Evolutionary conservation across 2,329 filamentous ascomycete genomes (phyloP), one percentile per base, ranked within the genome.

Genomic region (Pseudogymnoascus sp.): DNA sequence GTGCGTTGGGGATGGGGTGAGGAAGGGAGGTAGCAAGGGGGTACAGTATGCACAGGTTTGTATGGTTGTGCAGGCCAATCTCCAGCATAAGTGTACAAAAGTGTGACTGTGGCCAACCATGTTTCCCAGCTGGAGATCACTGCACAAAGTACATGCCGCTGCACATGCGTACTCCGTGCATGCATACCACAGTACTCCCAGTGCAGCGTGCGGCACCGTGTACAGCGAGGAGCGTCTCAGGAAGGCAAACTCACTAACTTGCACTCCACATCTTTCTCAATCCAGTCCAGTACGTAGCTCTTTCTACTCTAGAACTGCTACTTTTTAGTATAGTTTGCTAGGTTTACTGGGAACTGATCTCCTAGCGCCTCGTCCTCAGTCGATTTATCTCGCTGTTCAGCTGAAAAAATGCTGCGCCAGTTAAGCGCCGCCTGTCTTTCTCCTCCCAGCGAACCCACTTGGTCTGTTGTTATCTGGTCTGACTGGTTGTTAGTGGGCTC

Each of bases 51-150:
- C 16, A 54, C 20, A 14, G 25, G 20, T 22, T 41, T 4, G 20
- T 41, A 41, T 12, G 22, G 18, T 54, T 34, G 25, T 54, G 47
- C 47, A 32, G 9, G 28, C 28, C 11, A 14, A 25, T 54, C 30
- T 18, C 2, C n/a, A 32, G 4, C 4, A 7, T 7, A 34, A 11
- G 28, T 3, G 28, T 54, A 54, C 47, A 54, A 16, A 14, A 12
- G 47, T 6, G 47, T 54, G 47, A 54, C 47, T 28, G 32, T 6
- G 6, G 4, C n/a, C n/a, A 32, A 54, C 28, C 47, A 54, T 54
- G 47, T 54, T 54, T 54, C 47, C 47, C 47, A 54, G 47, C 16
- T 54, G 47, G 47, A 54, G 47, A 34, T 54, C 47, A 4, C 25
- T 54, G 47, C 16, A 54, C 47, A 34, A 54, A 54, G 47, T 54